These are phyloP conservation scores for Hippophae rhamnoides DNA, from an alignment of 306 rosid species.

Conservation along the genomic window DNA sequence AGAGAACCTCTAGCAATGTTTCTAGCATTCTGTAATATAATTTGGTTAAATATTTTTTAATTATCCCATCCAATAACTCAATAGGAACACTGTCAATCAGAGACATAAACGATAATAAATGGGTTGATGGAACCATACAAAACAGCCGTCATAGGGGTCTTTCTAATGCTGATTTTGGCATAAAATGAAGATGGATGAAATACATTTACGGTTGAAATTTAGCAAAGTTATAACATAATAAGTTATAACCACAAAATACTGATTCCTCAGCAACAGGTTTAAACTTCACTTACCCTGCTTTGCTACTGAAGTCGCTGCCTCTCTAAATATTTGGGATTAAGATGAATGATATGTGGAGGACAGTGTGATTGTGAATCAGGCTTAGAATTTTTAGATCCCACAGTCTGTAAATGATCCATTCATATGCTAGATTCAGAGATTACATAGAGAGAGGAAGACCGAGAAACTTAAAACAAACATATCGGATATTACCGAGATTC, in stretches of 20 bases:
- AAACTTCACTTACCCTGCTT: slow-evolving; percentile 45
- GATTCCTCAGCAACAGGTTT: slow-evolving; percentile 3
- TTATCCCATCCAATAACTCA: too few species aligned
- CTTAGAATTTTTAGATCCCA: slow-evolving; percentile 39
- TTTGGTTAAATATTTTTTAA: too few species aligned
- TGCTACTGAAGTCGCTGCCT: slow-evolving; percentile 84
- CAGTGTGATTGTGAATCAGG: slow-evolving; percentile 65
- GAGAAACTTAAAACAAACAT: too few species aligned
- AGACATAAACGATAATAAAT: too few species aligned
- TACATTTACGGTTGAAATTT: not conserved
- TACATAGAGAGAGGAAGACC: too few species aligned
- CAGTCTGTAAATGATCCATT: slow-evolving; percentile 34
- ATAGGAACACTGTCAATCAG: too few species aligned
- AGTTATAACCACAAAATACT: slow-evolving; percentile 1
- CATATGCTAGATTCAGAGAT: too few species aligned
- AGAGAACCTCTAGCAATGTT: too few species aligned
- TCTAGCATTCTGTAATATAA: too few species aligned
- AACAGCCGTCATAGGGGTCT: not conserved
- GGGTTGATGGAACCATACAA: not conserved
- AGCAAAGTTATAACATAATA: not conserved
- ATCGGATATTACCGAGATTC: too few species aligned
- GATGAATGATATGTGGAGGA: slow-evolving; percentile 76
- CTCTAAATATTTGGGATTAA: slow-evolving; percentile 88
- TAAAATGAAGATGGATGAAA: not conserved
- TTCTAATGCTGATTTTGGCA: not conserved